Conservation (phyloP, 345 rosid species). For the Garcia nutans region DNA sequence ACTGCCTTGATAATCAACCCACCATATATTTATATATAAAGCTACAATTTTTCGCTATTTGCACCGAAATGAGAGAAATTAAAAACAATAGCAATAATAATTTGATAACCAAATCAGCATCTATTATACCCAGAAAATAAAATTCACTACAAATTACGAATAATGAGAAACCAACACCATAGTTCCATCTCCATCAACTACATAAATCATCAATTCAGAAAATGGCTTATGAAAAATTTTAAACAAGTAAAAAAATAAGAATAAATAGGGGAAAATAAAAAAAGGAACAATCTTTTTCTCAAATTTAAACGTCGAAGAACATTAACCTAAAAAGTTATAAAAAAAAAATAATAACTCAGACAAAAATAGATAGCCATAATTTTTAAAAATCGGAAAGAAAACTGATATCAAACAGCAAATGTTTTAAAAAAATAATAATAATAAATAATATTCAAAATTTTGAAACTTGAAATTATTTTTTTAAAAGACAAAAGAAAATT, state of each 20-base stretch:
- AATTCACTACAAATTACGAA: neutral
- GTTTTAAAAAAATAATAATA: too few relatives aligned
- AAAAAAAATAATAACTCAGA: neutral
- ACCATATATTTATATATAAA: neutral
- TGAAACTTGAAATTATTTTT: neutral
- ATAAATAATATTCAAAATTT: neutral
- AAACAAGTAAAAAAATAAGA: neutral
- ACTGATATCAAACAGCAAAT: neutral
- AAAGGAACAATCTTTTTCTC: neutral
- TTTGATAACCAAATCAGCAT: neutral
- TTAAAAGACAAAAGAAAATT: neutral
- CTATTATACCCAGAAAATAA: neutral
- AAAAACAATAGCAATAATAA: neutral
- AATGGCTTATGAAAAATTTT: neutral
- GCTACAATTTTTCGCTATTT: neutral
- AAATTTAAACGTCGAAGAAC: neutral
- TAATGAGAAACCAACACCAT: neutral
- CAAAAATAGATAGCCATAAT: neutral
- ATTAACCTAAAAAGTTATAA: neutral
- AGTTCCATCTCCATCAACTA: neutral
- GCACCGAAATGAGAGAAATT: neutral
- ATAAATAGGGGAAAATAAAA: neutral
- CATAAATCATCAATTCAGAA: neutral
- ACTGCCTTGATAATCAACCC: neutral
- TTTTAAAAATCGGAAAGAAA: neutral